phyloP scores from a whole-genome alignment of 2,329 filamentous ascomycete genomes.

The Teratosphaeria epicoccoides region DNA sequence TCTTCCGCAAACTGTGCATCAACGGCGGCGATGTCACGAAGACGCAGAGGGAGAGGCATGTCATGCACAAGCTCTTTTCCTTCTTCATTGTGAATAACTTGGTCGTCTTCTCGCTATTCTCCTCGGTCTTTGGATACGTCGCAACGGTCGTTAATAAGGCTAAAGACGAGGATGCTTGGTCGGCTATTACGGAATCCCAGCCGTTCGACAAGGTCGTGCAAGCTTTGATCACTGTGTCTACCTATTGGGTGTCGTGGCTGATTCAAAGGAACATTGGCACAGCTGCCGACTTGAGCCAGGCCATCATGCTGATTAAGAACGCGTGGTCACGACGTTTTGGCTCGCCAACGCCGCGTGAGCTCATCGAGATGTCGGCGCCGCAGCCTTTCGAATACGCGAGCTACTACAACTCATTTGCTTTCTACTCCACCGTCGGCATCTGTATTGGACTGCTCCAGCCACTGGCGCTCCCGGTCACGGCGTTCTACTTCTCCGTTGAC shows the following conservation, averaged over 20 bases:
- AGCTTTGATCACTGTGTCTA: slow-evolving; percentile 70
- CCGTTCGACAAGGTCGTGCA: slow-evolving; percentile 56
- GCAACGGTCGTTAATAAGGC: slow-evolving; percentile 52
- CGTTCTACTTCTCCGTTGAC: slow-evolving; percentile 81
- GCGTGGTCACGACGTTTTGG: slow-evolving; percentile 78
- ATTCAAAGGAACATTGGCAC: slow-evolving; percentile 88
- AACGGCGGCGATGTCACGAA: slow-evolving; percentile 83
- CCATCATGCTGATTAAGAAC: slow-evolving; percentile 72
- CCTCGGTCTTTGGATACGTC: slow-evolving; percentile 66
- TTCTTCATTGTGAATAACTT: slow-evolving; percentile 99
- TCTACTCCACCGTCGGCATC: slow-evolving; percentile 80
- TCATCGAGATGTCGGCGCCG: slow-evolving; percentile 87
- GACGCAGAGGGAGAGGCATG: slow-evolving; percentile 82
- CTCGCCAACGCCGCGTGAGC: slow-evolving; percentile 75
- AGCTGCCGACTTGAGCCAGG: slow-evolving; percentile 83
- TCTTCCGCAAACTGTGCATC: slow-evolving; percentile 79
- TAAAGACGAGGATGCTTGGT: slow-evolving; percentile 48
- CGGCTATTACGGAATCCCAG: slow-evolving; percentile 54
- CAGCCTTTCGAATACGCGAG: slow-evolving; percentile 88
- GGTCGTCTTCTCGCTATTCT: slow-evolving; percentile 86
- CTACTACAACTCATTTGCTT: slow-evolving; percentile 98
- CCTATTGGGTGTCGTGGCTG: slow-evolving; percentile 91
- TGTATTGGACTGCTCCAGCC: slow-evolving; percentile 81
- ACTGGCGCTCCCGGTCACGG: slow-evolving; percentile 72
- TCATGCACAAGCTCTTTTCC: slow-evolving; percentile 77